These are phyloP conservation scores for Peterozyma toletana DNA, from an alignment of 805 yeast species.

Conservation along the genomic window DNA sequence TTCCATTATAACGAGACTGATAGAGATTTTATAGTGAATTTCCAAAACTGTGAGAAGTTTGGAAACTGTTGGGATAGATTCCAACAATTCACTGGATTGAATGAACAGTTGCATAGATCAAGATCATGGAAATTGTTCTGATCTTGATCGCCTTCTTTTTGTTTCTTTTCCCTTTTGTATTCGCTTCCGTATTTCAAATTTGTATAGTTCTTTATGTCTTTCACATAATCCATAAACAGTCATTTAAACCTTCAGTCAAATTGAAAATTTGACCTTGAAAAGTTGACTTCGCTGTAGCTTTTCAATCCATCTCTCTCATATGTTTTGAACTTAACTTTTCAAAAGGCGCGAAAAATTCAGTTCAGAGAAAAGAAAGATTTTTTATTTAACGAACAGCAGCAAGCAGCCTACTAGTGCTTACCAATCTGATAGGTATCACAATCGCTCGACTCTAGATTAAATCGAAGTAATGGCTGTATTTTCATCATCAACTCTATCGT, in stretches of 20 bases:
- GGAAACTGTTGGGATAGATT: conserved; percentile 34
- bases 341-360: too few relatives aligned
- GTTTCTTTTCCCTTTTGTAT: too few relatives aligned
- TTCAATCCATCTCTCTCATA: too few relatives aligned
- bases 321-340: too few relatives aligned
- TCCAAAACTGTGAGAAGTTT: conserved; percentile 29
- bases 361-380: background rate
- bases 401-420: too few relatives aligned
- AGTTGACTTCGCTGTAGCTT: background rate
- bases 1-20: conserved; percentile 28
- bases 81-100: conserved; percentile 24
- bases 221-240: too few relatives aligned
- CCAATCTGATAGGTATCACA: too few relatives aligned
- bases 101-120: conserved; percentile 22
- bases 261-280: background rate
- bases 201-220: too few relatives aligned
- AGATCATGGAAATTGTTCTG: conserved; percentile 20
- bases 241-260: background rate
- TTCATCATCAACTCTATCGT: conserved; percentile 32
- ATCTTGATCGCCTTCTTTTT: background rate
- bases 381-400: background rate
- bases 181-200: too few relatives aligned
- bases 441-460: too few relatives aligned
- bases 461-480: conserved; percentile 18
- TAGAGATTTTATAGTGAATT: conserved; percentile 30